These are phyloP conservation scores for Russula olivacea DNA, from an alignment of 768 basidiomycete genomes.

Conservation along the genomic window DNA sequence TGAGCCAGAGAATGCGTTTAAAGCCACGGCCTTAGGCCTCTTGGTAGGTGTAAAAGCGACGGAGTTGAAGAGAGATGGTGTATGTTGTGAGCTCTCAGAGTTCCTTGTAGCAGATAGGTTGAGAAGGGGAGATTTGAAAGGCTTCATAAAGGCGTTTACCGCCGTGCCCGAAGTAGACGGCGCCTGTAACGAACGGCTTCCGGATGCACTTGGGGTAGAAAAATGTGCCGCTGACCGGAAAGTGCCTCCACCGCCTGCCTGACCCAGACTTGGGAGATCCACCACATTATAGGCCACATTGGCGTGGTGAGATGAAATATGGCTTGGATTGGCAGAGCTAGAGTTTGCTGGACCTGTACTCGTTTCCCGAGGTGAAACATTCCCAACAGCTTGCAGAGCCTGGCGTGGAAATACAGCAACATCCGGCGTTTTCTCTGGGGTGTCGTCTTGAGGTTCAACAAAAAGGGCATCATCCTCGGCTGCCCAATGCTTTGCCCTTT, in stretches of 20 bases:
- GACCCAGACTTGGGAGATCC: slow-evolving; percentile 1
- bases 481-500: slow-evolving; percentile 18
- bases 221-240: slow-evolving; percentile 6
- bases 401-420: background rate
- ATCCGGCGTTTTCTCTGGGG: background rate
- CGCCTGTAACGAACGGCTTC: slow-evolving; percentile 9
- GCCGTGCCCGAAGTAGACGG: background rate
- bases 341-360: background rate
- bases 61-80: background rate
- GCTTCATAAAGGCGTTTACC: slow-evolving; percentile 2
- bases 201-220: slow-evolving; percentile 1
- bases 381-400: slow-evolving; percentile 1
- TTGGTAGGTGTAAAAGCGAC: slow-evolving; percentile 12
- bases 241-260: background rate
- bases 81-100: background rate
- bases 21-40: background rate
- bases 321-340: background rate
- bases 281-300: background rate
- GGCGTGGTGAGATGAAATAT: background rate
- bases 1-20: background rate
- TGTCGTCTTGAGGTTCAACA: background rate
- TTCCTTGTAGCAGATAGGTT: background rate
- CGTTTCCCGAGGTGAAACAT: background rate
- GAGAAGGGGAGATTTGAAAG: slow-evolving; percentile 22
- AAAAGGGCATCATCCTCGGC: slow-evolving; percentile 9